Conservation (phyloP, 2,329 filamentous ascomycete genomes). For the Ceratocystis diversiconidia region DNA sequence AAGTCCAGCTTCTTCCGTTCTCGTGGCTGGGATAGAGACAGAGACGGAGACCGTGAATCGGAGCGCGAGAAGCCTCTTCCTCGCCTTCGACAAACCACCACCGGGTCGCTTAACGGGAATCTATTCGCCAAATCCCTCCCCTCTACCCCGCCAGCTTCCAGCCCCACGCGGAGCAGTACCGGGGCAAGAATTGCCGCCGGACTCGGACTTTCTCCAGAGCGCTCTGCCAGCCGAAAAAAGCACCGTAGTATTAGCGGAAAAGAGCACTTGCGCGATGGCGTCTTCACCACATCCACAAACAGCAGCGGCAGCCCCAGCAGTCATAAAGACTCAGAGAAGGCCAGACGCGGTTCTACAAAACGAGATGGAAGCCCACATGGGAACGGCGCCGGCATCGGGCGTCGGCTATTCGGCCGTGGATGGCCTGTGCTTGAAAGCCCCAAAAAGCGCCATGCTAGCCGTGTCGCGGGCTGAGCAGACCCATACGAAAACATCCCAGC, state of each 20-base stretch:
- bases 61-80: slow-evolving; percentile 16
- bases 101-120: slow-evolving; percentile 15
- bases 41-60: slow-evolving; percentile 7
- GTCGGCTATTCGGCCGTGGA: slow-evolving; percentile 8
- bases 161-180: slow-evolving; percentile 8
- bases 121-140: slow-evolving; percentile 9
- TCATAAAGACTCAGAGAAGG: slow-evolving; percentile 2
- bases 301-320: slow-evolving; percentile 2
- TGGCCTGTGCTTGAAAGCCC: slow-evolving; percentile 11
- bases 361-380: neutral
- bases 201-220: slow-evolving; percentile 10
- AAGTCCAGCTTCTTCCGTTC: slow-evolving; percentile 10
- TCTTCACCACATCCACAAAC: neutral
- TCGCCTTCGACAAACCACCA: slow-evolving; percentile 16
- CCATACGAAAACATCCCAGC: neutral
- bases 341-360: neutral
- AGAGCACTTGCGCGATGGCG: neutral
- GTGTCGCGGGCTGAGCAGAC: neutral
- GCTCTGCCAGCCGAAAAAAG: neutral
- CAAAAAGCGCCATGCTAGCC: slow-evolving; percentile 14
- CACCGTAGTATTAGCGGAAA: neutral
- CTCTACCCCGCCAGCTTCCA: slow-evolving; percentile 9
- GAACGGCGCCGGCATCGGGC: neutral
- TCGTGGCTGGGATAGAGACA: slow-evolving; percentile 6
- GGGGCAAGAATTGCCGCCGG: slow-evolving; percentile 14